Evolutionary conservation across 148 eudicot genomes (phyloP).

Genomic region (Rhododendron simsii): DNA sequence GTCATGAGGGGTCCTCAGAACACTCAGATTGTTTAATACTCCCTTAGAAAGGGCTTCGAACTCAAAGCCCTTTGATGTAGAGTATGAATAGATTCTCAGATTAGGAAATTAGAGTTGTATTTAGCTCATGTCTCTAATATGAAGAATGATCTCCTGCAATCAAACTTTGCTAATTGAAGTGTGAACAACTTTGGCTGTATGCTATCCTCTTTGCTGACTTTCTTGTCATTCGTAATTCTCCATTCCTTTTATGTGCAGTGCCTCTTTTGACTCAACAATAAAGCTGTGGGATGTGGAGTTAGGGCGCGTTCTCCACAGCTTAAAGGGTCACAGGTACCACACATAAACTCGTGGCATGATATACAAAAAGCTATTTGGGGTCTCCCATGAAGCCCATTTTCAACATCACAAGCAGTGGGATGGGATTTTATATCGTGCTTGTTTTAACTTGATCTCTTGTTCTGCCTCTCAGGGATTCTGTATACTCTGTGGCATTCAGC

Average conservation of each 20-base stretch:
- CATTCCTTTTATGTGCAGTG: conserved; percentile 26
- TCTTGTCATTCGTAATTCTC: neutral
- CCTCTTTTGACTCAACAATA: conserved; percentile 73
- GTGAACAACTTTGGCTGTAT: neutral
- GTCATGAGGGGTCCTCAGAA: no score
- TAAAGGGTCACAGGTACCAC: conserved; percentile 61
- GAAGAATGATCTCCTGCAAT: neutral
- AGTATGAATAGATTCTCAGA: neutral
- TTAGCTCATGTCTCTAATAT: neutral
- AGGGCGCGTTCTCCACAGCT: conserved; percentile 49
- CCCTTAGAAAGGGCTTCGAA: neutral
- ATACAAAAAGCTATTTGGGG: neutral
- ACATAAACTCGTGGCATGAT: neutral
- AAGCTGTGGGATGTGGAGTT: conserved; percentile 66
- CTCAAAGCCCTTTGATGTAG: neutral
- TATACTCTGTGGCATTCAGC: conserved; percentile 86
- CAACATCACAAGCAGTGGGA: neutral
- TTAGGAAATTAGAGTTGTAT: neutral
- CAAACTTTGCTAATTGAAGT: neutral
- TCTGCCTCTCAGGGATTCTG: conserved; percentile 56
- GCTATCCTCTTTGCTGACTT: neutral
- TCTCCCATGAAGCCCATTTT: neutral
- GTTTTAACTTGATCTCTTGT: neutral
- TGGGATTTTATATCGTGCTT: neutral
- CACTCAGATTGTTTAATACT: neutral